phyloP scores from a whole-genome alignment of 1,139 yeast genomes.

The Hansenula lynferdii region DNA sequence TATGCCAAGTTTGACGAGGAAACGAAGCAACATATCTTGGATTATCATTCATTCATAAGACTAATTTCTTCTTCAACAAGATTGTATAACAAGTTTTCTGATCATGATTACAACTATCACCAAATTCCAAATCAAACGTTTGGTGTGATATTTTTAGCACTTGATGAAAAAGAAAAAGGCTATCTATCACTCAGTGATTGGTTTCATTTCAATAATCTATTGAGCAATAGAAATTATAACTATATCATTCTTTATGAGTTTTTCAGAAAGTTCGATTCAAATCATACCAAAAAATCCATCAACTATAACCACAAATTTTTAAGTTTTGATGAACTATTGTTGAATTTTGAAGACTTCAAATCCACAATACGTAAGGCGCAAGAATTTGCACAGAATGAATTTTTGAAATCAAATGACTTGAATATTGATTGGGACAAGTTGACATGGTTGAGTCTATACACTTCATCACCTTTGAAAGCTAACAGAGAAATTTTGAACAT shows the following conservation, averaged over 20 bases:
- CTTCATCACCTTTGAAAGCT: conserved; percentile 19
- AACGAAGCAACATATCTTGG: conserved; percentile 26
- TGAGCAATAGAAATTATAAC: conserved; percentile 54
- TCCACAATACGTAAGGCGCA: conserved; percentile 28
- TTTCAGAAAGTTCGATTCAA: conserved; percentile 35
- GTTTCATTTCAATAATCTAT: conserved; percentile 48
- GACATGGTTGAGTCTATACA: conserved; percentile 23
- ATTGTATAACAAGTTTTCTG: conserved; percentile 26
- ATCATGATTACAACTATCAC: conserved; percentile 28
- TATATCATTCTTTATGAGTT: conserved; percentile 51
- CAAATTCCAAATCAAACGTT: conserved; percentile 30
- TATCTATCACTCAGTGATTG: conserved; percentile 57
- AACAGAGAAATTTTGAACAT: conserved; percentile 14
- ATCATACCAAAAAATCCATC: conserved; percentile 26
- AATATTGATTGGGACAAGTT: conserved; percentile 31
- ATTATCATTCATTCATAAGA: conserved; percentile 29
- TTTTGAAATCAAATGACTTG: conserved; percentile 21
- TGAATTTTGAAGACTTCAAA: conserved; percentile 27
- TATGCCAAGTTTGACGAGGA: conserved; percentile 23
- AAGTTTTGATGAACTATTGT: conserved; percentile 31
- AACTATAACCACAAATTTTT: conserved; percentile 34
- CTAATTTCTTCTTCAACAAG: conserved; percentile 29
- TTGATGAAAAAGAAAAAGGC: conserved; percentile 62
- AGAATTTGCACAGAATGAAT: conserved; percentile 26
- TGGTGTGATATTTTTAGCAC: conserved; percentile 56